Base-by-base conservation (phyloP, 805 yeast species). In the Candida suzukii region DNA sequence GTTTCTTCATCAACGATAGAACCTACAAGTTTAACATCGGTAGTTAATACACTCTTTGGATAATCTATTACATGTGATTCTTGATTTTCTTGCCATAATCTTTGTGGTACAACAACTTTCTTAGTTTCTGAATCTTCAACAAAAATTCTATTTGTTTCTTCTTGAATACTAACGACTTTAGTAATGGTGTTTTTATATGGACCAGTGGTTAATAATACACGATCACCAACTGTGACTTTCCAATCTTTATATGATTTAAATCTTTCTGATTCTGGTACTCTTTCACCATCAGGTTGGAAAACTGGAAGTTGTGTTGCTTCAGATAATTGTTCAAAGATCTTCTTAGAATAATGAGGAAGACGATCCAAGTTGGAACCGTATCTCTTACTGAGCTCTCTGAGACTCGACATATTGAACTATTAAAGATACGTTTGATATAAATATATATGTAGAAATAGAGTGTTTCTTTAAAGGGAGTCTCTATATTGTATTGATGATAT, bases 11-110 rank as follows among this genome's bases (percentile, higher is more conserved):
- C 80, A 40, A 70, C 77, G 38, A 86, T 72, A 47, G 83, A 84
- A 20, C 91, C 90, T 2, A 91, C 93, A 38, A 91, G 73, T 55
- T 81, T 80, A 43, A 90, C 66, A 48, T 81, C 76, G 20, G 67
- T 65, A 46, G 74, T 71, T 29, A 77, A 74, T 24, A 86, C 71
- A 5, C 80, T 72, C 30, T 66, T 66, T 30, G 95, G 95, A 53
- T 76, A 74, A 28, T 81, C 80, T 20, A 82, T 67, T 35, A 87
- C 77, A 50, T 87, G 91, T 34, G 83, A 74, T 19, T 69, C 70
- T 56, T 84, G 93, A 28, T 82, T 81, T 35, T 75, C 79, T 31
- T 73, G 68, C 95, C 95, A 86, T 51, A 74, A 71, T 39, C 70
- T 68, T 51, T 78, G 79, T 22, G 96, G 95, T 37, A 87, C 71